Evolutionary conservation across 345 rosid species (phyloP).

Genomic region (Ceriops zippeliana): DNA sequence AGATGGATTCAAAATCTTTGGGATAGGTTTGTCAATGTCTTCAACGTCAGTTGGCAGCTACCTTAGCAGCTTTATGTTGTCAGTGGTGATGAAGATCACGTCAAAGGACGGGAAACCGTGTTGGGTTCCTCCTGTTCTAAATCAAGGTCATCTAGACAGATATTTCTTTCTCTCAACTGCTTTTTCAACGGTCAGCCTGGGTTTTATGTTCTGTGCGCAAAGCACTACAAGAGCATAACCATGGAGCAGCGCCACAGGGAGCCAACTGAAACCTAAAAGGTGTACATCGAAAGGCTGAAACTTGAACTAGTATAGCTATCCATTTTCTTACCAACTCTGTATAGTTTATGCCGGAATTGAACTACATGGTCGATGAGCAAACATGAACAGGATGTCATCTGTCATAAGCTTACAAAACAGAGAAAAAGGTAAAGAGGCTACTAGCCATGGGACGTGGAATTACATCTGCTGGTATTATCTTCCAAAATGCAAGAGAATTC

Average conservation of each 20-base stretch:
- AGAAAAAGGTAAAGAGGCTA: too few relatives aligned
- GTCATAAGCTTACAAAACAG: too few relatives aligned
- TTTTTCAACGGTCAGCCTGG: slow-evolving; percentile 18
- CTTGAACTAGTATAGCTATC: too few relatives aligned
- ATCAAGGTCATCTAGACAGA: slow-evolving; percentile 36
- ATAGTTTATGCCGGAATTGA: too few relatives aligned
- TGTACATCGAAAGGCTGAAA: too few relatives aligned
- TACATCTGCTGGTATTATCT: too few relatives aligned
- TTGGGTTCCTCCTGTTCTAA: slow-evolving; percentile 40
- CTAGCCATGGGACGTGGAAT: too few relatives aligned
- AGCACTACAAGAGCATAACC: slow-evolving; percentile 16
- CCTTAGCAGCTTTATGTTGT: slow-evolving; percentile 25
- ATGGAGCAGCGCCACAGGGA: slow-evolving; percentile 17
- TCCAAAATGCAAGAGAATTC: too few relatives aligned
- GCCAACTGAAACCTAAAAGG: not conserved
- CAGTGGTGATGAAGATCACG: slow-evolving; percentile 30
- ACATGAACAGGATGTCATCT: too few relatives aligned
- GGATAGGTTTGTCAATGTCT: slow-evolving; percentile 34
- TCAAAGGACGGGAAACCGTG: slow-evolving; percentile 24
- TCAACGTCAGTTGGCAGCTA: slow-evolving; percentile 35
- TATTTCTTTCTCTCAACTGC: slow-evolving; percentile 37
- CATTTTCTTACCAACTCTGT: too few relatives aligned
- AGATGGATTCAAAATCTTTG: slow-evolving; percentile 35
- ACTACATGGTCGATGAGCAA: too few relatives aligned
- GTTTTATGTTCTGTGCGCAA: slow-evolving; percentile 13